A percentile compares a stretch with the other conserved stretches of the same genome.
Evolutionary conservation across 805 yeast species (phyloP).

Genomic region (Danielia reshetovae): DNA sequence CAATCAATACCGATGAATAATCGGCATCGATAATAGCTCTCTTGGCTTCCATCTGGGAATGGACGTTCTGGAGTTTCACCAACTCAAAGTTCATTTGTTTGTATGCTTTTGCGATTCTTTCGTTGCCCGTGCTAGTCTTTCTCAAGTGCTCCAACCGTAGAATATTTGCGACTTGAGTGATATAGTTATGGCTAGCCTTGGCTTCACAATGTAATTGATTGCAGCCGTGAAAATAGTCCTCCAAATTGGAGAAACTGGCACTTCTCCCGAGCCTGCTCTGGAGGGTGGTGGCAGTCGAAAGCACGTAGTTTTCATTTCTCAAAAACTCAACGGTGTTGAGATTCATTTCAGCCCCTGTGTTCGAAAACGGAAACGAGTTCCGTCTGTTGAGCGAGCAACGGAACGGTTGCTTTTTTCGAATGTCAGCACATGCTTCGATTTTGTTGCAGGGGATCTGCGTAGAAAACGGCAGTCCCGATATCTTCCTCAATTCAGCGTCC

Average conservation of each 20-base stretch:
- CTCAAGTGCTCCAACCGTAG: conserved; percentile 3
- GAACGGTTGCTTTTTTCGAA: conserved; percentile 6
- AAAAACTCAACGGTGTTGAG: conserved; percentile 19
- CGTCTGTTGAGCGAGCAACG: conserved; percentile 26
- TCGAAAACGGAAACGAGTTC: conserved; percentile 29
- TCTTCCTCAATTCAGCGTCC: conserved; percentile 9
- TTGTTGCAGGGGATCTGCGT: neutral
- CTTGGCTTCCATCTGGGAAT: conserved; percentile 24
- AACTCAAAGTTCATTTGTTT: conserved; percentile 29
- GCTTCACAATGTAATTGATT: conserved; percentile 6
- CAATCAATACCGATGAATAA: conserved; percentile 23
- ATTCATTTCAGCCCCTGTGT: conserved; percentile 15
- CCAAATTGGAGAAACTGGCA: conserved; percentile 24
- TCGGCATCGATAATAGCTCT: conserved; percentile 26
- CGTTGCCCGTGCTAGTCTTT: conserved; percentile 4
- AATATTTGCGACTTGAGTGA: conserved; percentile 1
- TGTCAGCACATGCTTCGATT: neutral
- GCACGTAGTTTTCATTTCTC: conserved; percentile 4
- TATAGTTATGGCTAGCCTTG: conserved; percentile 6
- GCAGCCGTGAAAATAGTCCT: conserved; percentile 8
- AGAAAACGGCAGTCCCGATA: conserved; percentile 1
- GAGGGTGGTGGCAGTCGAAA: neutral
- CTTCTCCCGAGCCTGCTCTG: conserved; percentile 7
- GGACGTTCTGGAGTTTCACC: conserved; percentile 23
- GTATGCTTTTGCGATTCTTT: conserved; percentile 16